These are phyloP conservation scores for Apiospora arundinis DNA, from an alignment of 2,329 filamentous ascomycete species.

Conservation along the genomic window DNA sequence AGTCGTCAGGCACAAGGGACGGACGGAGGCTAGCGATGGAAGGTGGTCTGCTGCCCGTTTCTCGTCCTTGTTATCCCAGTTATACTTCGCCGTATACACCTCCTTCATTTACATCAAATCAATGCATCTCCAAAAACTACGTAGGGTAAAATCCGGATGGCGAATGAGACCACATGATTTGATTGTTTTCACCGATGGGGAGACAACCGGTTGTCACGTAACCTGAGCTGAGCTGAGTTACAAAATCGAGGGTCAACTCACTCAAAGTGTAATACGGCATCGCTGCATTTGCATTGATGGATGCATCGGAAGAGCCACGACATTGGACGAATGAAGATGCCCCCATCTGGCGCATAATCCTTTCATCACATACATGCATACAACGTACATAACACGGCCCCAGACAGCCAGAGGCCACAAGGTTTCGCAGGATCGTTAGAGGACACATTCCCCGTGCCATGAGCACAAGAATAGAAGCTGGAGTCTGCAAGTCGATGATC, in stretches of 20 bases:
- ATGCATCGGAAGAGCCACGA: not conserved
- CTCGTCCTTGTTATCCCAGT: not conserved
- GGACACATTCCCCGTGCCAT: not conserved
- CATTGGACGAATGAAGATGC: slow-evolving; percentile 11
- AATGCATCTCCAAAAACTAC: not conserved
- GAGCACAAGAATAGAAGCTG: slow-evolving; percentile 11
- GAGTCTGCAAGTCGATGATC: not conserved
- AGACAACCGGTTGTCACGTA: not conserved
- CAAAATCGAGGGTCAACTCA: not conserved
- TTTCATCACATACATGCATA: not conserved
- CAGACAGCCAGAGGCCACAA: not conserved
- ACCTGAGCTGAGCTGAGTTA: not conserved
- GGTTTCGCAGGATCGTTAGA: slow-evolving; percentile 2
- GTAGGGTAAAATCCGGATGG: too few species aligned
- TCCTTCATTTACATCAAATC: not conserved
- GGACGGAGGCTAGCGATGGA: not conserved
- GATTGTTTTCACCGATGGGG: not conserved
- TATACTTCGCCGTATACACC: not conserved
- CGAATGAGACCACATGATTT: not conserved
- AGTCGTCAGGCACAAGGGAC: slow-evolving; percentile 10
- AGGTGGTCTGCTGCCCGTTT: slow-evolving; percentile 4
- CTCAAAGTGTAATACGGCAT: not conserved
- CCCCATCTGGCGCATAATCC: slow-evolving; percentile 10
- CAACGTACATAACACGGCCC: not conserved
- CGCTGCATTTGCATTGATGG: slow-evolving; percentile 1